Base-by-base conservation (phyloP, 192 early-diverging fungal genomes). In the Podila minutissima region DNA sequence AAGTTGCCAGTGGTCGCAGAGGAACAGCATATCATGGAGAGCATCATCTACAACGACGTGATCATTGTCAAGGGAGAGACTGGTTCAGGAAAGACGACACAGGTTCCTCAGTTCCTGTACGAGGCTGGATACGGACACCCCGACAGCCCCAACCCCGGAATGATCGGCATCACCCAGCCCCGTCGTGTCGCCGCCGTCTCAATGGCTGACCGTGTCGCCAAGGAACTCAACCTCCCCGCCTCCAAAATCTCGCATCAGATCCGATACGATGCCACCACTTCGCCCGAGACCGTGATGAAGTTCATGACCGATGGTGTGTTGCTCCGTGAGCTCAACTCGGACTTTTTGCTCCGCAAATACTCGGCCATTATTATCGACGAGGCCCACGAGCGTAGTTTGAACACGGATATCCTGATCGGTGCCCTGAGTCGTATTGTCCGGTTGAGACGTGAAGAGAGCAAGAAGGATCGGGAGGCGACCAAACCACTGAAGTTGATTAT, bases 251-350 rank as follows among this genome's bases (percentile, higher is more conserved):
- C 91, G 1, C 88, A 95, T 83, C 95, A 93, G 86, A 93, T 99
- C 58, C 93, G 98, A 51, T 99, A 97, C 68, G 98, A 99, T 75
- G 89, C 92, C 7, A 94, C 91, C 1, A 91, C 91, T 2, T 91
- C 89, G 0, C 60, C 84, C 2, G 83, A 89, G 11, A 98, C 97
- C 6, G 87, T 94, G 20, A 94, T 99, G 69, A 98, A 99, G 86
- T 99, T 99, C 69, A 98, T 99, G 97, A 99, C 98, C 8, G 98
- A 99, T 83, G 98, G 98, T 87, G 96, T 99, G 70, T 83, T 99
- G 65, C 88, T 99, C 55, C 92, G 97, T 46, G 98, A 99, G 82
- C 87, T 99, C 51, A 87, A 93, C 20, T 83, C 82, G 37, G 98
- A 98, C 74, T 84, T 99, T 53, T 85, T 99, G 26, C 82, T 99